Evolutionary conservation across 2,329 filamentous ascomycete genomes (phyloP), one percentile per base, ranked within the genome.

Genomic region (Penicillium sp.): DNA sequence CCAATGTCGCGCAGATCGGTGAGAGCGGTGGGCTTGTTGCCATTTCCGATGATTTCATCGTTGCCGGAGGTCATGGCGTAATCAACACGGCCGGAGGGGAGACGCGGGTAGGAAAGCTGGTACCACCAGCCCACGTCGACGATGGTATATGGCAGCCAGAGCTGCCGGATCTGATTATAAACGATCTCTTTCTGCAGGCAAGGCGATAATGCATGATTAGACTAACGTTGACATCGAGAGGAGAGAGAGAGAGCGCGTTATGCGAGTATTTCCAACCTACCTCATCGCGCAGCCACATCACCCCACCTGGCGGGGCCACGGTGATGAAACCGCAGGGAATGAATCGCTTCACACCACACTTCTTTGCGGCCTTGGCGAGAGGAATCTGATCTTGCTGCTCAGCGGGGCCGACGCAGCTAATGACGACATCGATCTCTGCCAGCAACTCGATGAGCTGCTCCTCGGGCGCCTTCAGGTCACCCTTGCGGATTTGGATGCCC

Each of bases 81-180:
- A 55, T 78, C 75, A n/a, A 69, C 62, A 34, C 63, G 62, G 8
- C 76, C 74, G 12, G 69, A 73, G n/a, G 71, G 68, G 0, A 79
- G 58, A n/a, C 57, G 57, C 9, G 73, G 73, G 46, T 74, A 67
- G 4, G 66, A 64, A 28, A 76, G 54, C 55, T 81, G 76, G 57
- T 78, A 76, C 80, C 79, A 82, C 67, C 69, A 79, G n/a, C 79
- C 79, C 9, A 80, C 72, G 51, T 82, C 79, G 43, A 82, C 73
- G 56, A 78, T 66, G 5, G 79, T 82, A 63, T 76, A 82, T 0
- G 76, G 76, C 1, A 82, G 67, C 29, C 67, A 62, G 1, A 76
- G 57, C 46, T 68, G 63, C 55, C 74, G 73, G 49, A 81, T 66
- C 45, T 76, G 70, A 48, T 76, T 70, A 56, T 76, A 70, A 9